These are phyloP conservation scores for Cordyceps pruinosa DNA, from an alignment of 2,329 filamentous ascomycete species.

Conservation along the genomic window DNA sequence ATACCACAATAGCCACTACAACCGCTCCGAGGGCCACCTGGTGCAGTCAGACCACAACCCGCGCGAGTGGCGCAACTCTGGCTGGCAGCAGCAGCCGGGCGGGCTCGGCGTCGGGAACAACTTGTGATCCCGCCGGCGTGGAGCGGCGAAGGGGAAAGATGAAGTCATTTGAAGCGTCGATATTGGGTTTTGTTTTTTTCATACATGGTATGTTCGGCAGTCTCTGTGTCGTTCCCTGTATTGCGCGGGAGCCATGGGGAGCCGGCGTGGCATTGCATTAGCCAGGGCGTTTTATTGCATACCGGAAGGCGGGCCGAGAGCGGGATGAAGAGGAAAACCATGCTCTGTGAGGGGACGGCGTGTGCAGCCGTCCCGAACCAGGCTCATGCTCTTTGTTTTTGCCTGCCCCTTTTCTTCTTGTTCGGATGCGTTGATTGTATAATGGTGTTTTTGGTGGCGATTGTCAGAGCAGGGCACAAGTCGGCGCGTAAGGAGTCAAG, in stretches of 20 bases:
- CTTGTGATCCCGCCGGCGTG: slow-evolving; percentile 22
- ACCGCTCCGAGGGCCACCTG: slow-evolving; percentile 36
- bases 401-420: background rate
- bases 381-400: background rate
- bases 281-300: slow-evolving; percentile 9
- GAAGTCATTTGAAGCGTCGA: slow-evolving; percentile 10
- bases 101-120: slow-evolving; percentile 43
- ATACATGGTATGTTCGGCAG: background rate
- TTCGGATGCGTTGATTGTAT: background rate
- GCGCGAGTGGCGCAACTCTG: slow-evolving; percentile 53
- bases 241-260: background rate
- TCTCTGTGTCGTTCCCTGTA: background rate
- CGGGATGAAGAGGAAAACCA: background rate
- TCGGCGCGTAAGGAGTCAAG: too few species aligned
- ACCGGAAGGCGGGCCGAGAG: background rate
- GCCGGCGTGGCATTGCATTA: slow-evolving; percentile 6
- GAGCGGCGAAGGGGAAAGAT: background rate
- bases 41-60: slow-evolving; percentile 35
- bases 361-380: background rate
- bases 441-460: background rate
- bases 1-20: slow-evolving; percentile 36
- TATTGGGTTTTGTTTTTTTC: slow-evolving; percentile 14
- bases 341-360: background rate
- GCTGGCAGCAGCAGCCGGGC: slow-evolving; percentile 41
- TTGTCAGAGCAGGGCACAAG: too few species aligned